Base-by-base conservation (phyloP, 345 rosid species). In the Pugionium dolabratum region DNA sequence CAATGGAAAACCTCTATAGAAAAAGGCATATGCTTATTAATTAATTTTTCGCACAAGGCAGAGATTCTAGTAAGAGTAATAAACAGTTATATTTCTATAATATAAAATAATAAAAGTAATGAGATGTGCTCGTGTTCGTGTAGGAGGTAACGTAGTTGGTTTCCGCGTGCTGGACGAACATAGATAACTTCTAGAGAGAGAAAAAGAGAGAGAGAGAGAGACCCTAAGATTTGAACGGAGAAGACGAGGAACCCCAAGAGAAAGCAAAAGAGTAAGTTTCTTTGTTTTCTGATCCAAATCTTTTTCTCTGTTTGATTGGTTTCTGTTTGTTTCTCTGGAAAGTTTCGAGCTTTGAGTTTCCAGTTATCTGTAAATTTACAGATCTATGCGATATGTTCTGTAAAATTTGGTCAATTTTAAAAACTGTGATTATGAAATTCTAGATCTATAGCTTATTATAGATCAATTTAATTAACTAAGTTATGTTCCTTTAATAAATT, bases 81-180 rank as follows among this genome's bases (percentile, higher is more conserved):
- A 59, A 58, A 72, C 50, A 73, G 66, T 66, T 35, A 57, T 29
- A 41, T 35, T 39, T 44, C 49, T 49, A 34, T 5, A 31, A 51
- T 48, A 64, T 42, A 62, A 52, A 56, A 56, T 18, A 29, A 41
- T 8, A 6, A 57, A 33, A 7, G 4, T n/a, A 51, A 53, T 4
- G 10, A 67, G 68, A 37, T 45, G 72, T 53, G 72, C 43, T 73
- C 67, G 76, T 64, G 75, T 60, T 72, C 70, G 65, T 66, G 77
- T 54, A 60, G 66, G 34, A 66, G 37, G n/a, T n/a, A n/a, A n/a
- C 77, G 67, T 60, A 66, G 68, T 73, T 66, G 45, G 72, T 60
- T 71, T 73, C 58, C 72, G 61, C 71, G 76, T 72, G 66, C 71
- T 1, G 7, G 29, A 42, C 40, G 18, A 66, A 31, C n/a, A 73